Conservation (phyloP, 768 basidiomycete genomes). For the Clathrus columnatus region DNA sequence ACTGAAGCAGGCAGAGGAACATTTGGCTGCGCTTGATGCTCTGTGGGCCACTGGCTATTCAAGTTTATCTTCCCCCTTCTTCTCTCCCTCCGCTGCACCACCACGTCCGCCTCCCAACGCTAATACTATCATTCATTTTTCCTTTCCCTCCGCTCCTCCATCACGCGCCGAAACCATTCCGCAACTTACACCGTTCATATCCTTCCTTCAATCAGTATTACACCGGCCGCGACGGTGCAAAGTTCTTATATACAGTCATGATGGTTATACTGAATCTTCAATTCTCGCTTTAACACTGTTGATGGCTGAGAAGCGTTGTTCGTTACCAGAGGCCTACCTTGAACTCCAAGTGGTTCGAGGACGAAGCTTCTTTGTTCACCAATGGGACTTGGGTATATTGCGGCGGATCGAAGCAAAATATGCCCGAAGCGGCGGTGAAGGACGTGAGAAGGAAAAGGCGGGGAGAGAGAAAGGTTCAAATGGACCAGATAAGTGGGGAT, state of each 20-base stretch:
- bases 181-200: slow-evolving; percentile 51
- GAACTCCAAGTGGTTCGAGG: slow-evolving; percentile 70
- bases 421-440: slow-evolving; percentile 21
- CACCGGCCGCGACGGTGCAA: slow-evolving; percentile 46
- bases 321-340: slow-evolving; percentile 85
- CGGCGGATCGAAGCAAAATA: slow-evolving; percentile 53
- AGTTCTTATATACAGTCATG: slow-evolving; percentile 71
- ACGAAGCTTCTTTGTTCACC: slow-evolving; percentile 89
- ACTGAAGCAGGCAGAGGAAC: slow-evolving; percentile 68
- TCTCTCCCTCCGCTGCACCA: slow-evolving; percentile 25
- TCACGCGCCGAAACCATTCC: slow-evolving; percentile 46
- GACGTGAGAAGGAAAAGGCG: slow-evolving; percentile 24
- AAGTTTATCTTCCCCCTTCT: slow-evolving; percentile 18
- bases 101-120: slow-evolving; percentile 65
- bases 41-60: slow-evolving; percentile 46
- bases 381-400: slow-evolving; percentile 65
- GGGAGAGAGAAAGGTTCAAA: slow-evolving; percentile 12
- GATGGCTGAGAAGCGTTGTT: slow-evolving; percentile 62
- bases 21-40: slow-evolving; percentile 54
- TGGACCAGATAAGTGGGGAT: slow-evolving; percentile 15
- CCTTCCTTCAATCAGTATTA: slow-evolving; percentile 49
- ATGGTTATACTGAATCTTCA: slow-evolving; percentile 90
- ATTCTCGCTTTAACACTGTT: slow-evolving; percentile 79
- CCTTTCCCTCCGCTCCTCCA: slow-evolving; percentile 62
- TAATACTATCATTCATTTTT: slow-evolving; percentile 61